These are phyloP conservation scores for Vitis rotundifolia DNA, from an alignment of 164 flowering plant species.

Conservation along the genomic window DNA sequence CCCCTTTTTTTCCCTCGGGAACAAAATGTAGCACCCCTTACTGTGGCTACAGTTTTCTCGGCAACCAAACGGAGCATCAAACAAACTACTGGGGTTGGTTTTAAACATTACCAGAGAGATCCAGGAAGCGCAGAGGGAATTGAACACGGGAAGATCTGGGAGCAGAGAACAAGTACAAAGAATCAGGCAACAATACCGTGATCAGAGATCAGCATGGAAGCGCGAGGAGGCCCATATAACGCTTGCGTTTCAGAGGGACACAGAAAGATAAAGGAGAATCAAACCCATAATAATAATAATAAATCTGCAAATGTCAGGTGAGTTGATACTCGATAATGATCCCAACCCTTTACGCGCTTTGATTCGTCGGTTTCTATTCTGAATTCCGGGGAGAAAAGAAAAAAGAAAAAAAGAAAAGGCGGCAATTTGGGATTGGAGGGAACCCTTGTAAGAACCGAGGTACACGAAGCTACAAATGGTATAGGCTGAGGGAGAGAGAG, in stretches of 20 bases:
- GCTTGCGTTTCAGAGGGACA: no score
- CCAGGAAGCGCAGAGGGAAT: background rate
- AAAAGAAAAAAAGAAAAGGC: no score
- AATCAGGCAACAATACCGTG: no score
- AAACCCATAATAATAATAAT: background rate
- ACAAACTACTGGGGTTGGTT: background rate
- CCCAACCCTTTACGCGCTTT: constrained; percentile 16
- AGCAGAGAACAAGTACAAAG: no score
- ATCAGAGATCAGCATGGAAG: no score
- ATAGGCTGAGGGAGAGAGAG: no score
- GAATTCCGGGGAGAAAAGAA: background rate
- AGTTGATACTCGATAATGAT: constrained; percentile 1
- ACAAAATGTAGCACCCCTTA: no score
- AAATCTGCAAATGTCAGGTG: constrained; percentile 18
- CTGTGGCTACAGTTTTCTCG: background rate
- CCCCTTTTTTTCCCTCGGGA: no score
- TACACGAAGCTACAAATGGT: no score
- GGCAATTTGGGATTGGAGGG: no score
- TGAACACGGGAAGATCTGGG: background rate
- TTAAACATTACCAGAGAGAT: background rate
- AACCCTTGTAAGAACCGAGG: no score
- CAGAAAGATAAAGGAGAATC: background rate
- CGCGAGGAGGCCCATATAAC: no score
- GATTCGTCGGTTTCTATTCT: constrained; percentile 10
- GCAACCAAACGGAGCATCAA: background rate